Base-by-base conservation (phyloP, 768 basidiomycete species). In the Hygrocybe punicea region DNA sequence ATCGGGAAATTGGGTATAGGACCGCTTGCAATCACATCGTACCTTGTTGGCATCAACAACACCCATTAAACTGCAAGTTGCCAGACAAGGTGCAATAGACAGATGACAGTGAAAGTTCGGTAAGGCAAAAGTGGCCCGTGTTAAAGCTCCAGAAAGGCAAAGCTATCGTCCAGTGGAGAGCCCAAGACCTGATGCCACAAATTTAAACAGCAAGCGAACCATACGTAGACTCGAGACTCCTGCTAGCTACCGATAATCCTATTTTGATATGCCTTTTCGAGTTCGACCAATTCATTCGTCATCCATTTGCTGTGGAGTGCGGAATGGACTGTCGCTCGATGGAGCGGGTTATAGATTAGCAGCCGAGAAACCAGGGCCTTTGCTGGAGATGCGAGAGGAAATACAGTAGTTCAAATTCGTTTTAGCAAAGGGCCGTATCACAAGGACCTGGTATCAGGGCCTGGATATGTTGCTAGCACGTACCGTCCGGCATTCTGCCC, bases 231-330 rank as follows among this genome's bases (percentile, higher is more conserved):
- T 13, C 13, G 23, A 23, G 21, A 17, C 45, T 13, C 16, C 7
- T 5, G 13, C 45, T 33, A 42, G 39, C 34, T 40, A 19, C 6
- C n/a, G 14, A 49, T 61, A 58, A 88, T 77, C 51, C 86, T 80
- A 50, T 78, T 77, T 56, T 73, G 74, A 70, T 89, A 91, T 17
- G 84, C 78, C 19, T 71, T 71, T 58, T 85, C 78, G 51, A 93
- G 76, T 51, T 84, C 83, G 23, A 78, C 69, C 25, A 82, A 65
- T 63, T 92, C 89, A 35, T 72, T 76, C 19, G 67, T 64, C 57
- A 93, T 90, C 91, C 91, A 93, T 25, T 63, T 60, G 67, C 81
- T 83, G 58, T 78, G 67, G 49, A 91, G 73, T 2, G 90, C 87
- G 56, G 72, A 70, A 36, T 79, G 67, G 25, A 89, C 82, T 0